A percentile compares a stretch with the other conserved stretches of the same genome.
Evolutionary conservation across 1,139 yeast genomes (phyloP).

Genomic region (Kodamaea suecica): DNA sequence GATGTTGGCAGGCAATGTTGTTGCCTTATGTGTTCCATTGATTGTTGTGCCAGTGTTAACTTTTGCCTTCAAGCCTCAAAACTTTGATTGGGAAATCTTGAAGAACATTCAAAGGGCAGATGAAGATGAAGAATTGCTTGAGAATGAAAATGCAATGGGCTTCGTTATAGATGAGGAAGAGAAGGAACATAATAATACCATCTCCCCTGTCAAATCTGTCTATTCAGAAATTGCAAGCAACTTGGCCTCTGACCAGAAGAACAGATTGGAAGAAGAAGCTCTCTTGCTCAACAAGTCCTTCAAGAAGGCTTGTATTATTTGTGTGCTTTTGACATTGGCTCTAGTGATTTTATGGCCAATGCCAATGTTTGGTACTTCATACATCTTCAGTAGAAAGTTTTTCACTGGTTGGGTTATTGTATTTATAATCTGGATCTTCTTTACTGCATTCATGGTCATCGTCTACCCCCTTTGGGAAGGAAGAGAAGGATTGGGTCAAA

Average conservation of each 20-base stretch:
- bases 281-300: constrained; percentile 47
- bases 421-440: constrained; percentile 68
- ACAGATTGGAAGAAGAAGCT: constrained; percentile 43
- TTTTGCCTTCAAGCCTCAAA: constrained; percentile 58
- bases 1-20: constrained; percentile 83
- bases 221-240: constrained; percentile 42
- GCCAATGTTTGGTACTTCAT: constrained; percentile 80
- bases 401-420: constrained; percentile 85
- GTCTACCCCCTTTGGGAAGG: constrained; percentile 69
- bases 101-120: constrained; percentile 59
- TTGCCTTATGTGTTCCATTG: constrained; percentile 74
- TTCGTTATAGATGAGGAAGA: constrained; percentile 19
- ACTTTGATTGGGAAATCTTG: constrained; percentile 69
- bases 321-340: constrained; percentile 55
- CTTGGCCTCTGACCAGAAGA: constrained; percentile 35
- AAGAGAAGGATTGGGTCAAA: constrained; percentile 56
- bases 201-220: constrained; percentile 39
- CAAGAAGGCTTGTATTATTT: constrained; percentile 52
- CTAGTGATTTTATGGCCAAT: constrained; percentile 77
- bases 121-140: constrained; percentile 58
- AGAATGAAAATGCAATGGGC: constrained; percentile 20
- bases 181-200: constrained; percentile 30
- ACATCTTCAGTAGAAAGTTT: constrained; percentile 66
- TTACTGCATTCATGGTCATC: constrained; percentile 53
- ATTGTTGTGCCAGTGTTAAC: constrained; percentile 68